Evolutionary conservation across 2,329 filamentous ascomycete genomes (phyloP).

Genomic region (Colletotrichum musae): DNA sequence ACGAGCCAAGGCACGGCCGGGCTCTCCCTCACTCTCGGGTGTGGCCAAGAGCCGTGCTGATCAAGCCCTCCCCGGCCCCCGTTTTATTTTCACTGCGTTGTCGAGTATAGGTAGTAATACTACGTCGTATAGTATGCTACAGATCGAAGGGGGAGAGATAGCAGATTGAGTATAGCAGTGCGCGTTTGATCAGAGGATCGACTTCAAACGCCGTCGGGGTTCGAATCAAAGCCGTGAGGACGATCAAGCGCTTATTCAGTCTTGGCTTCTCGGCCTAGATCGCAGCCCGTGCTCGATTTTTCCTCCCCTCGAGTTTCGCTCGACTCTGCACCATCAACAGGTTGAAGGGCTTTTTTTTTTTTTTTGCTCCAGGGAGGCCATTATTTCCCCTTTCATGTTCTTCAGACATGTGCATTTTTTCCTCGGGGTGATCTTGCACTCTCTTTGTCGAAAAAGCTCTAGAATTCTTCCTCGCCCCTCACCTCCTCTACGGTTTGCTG

Average conservation of each 20-base stretch:
- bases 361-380: too few relatives aligned
- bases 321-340: slow-evolving; percentile 1
- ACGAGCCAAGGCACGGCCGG: background rate
- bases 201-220: background rate
- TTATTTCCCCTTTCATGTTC: background rate
- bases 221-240: background rate
- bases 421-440: background rate
- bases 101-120: too few relatives aligned
- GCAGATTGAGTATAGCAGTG: slow-evolving; percentile 17
- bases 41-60: slow-evolving; percentile 34
- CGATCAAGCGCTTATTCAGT: background rate
- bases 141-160: background rate
- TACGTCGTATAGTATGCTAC: background rate
- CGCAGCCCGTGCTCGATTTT: slow-evolving; percentile 1
- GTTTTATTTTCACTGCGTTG: background rate
- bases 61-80: slow-evolving; percentile 9
- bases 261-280: slow-evolving; percentile 13
- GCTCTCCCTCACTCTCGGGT: slow-evolving; percentile 26
- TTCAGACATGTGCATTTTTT: background rate
- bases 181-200: slow-evolving; percentile 20
- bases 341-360: too few relatives aligned
- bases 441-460: background rate
- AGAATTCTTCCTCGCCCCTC: slow-evolving; percentile 14
- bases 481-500: slow-evolving; percentile 10
- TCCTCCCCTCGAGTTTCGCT: background rate